phyloP scores from a whole-genome alignment of 2,329 filamentous ascomycete species.

The Ascocoryne sarcoides region DNA sequence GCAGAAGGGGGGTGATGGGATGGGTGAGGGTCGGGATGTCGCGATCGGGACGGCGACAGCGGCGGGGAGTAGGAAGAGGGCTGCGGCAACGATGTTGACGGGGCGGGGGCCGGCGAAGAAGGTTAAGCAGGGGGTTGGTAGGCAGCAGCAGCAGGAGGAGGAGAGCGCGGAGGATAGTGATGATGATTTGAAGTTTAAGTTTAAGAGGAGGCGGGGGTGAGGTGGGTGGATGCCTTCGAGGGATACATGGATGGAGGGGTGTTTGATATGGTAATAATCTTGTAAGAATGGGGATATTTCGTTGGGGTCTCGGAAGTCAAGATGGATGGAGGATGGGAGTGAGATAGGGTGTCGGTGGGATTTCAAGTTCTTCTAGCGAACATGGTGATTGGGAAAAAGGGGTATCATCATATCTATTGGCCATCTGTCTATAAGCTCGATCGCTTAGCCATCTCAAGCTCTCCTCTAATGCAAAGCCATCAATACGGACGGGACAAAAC shows the following conservation, averaged over 20 bases:
- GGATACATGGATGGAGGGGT: background rate
- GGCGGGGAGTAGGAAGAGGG: constrained; percentile 14
- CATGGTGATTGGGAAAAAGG: too few species aligned
- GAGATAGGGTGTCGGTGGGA: too few species aligned
- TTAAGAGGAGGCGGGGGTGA: constrained; percentile 18
- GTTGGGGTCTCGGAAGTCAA: too few species aligned
- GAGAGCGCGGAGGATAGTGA: constrained; percentile 25
- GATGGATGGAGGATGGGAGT: too few species aligned
- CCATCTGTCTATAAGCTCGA: constrained; percentile 8
- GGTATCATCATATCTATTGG: constrained; percentile 16
- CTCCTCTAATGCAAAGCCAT: too few species aligned
- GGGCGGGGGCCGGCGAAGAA: constrained; percentile 23
- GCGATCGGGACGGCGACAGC: background rate
- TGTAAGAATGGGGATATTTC: background rate
- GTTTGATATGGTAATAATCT: background rate
- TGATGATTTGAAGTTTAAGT: constrained; percentile 27
- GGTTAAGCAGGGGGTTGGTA: constrained; percentile 10
- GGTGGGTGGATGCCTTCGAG: background rate
- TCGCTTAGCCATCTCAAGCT: constrained; percentile 3
- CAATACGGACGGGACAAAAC: too few species aligned
- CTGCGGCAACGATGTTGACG: constrained; percentile 14
- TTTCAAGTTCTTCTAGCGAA: too few species aligned
- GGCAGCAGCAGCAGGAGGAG: constrained; percentile 5
- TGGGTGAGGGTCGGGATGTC: background rate
- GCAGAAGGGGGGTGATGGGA: constrained; percentile 6